Evolutionary conservation across 805 yeast genomes (phyloP).

Genomic region (Wickerhamiella cacticola): DNA sequence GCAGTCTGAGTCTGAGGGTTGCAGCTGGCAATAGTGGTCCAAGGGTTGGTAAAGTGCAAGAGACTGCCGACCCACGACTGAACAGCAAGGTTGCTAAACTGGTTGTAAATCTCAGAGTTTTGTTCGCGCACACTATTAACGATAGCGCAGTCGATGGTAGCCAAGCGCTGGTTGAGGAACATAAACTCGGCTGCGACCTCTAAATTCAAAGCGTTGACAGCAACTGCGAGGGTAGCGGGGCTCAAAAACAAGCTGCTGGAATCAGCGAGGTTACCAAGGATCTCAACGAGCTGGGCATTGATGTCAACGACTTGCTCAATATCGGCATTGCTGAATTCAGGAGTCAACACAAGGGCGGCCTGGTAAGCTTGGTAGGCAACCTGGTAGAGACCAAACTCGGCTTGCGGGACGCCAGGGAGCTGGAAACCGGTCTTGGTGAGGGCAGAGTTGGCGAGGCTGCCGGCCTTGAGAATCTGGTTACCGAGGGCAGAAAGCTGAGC

Average conservation of each 20-base stretch:
- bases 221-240: background rate
- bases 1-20: background rate
- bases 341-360: background rate
- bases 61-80: background rate
- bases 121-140: background rate
- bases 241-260: background rate
- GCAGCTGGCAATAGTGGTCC: background rate
- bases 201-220: background rate
- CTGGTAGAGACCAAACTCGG: background rate
- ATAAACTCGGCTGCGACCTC: background rate
- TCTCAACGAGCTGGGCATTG: constrained; percentile 1
- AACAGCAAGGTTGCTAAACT: background rate
- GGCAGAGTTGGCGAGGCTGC: background rate
- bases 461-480: background rate
- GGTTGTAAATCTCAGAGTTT: background rate
- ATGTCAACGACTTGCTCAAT: background rate
- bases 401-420: background rate
- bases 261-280: background rate
- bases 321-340: background rate
- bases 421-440: background rate
- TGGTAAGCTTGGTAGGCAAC: background rate
- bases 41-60: background rate
- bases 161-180: background rate
- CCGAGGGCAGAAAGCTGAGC: background rate
- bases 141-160: background rate